Base-by-base conservation (phyloP, 768 basidiomycete species). In the Pulveroboletus sp. region DNA sequence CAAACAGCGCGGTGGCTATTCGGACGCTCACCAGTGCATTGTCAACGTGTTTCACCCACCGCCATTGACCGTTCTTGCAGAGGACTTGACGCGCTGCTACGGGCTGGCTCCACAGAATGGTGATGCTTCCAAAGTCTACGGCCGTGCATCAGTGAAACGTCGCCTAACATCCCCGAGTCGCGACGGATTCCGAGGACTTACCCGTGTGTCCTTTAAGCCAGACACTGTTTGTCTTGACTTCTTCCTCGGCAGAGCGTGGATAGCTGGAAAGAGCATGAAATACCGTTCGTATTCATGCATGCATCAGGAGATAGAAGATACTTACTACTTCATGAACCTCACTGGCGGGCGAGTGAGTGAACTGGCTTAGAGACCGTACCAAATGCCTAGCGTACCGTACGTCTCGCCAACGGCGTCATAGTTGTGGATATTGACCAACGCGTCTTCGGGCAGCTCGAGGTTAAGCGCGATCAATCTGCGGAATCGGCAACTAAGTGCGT, bases 251-350 rank as follows among this genome's bases (percentile, higher is more conserved):
- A 1, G 72, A 66, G 18, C 77, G 73, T 5, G 78, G 79, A 54
- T 78, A 77, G 57, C 80, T 82, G 39, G 30, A 27, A 26, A 14
- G 14, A 33, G 11, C 4, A 14, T 6, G 0, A n/a, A 17, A 24
- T 39, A 10, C 12, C 10, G n/a, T 26, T 51, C n/a, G 37, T 21
- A 45, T 5, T 41, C 6, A 39, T 7, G 1, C 3, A 12, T n/a
- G 9, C 32, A 14, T 9, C 24, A 24, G n/a, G 15, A 31, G 17
- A 36, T 8, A 9, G 11, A 36, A n/a, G 21, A 40, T 3, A 55
- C 78, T 12, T 24, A 81, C 81, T 84, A 85, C 69, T 84, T 83
- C 80, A 83, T 83, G 62, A 78, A 82, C 39, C 82, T 72, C 7
- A 78, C 82, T 83, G 46, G 30, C n/a, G 17, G 28, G 12, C 3